phyloP scores from a whole-genome alignment of 2,329 filamentous ascomycete genomes.

The Hypoxylon sp. region DNA sequence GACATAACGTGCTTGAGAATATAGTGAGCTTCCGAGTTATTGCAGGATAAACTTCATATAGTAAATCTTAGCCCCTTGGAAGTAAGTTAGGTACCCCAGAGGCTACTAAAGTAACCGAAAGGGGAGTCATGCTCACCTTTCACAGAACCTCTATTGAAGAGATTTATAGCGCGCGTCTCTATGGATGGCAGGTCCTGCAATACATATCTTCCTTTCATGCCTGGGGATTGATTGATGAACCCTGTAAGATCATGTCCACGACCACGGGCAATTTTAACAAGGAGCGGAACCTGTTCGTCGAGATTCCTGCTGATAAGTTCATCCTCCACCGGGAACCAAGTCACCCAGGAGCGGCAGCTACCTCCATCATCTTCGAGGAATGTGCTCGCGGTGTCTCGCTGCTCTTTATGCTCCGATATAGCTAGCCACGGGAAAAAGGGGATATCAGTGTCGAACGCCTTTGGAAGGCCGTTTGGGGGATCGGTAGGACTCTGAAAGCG shows the following conservation, averaged over 20 bases:
- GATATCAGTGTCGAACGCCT: neutral
- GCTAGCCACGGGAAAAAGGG: conserved; percentile 28
- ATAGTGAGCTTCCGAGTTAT: conserved; percentile 18
- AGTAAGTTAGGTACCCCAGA: neutral
- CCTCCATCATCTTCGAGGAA: conserved; percentile 37
- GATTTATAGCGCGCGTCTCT: conserved; percentile 23
- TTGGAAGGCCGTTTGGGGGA: neutral
- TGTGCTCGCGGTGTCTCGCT: conserved; percentile 33
- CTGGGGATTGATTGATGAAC: conserved; percentile 31
- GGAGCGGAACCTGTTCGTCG: conserved; percentile 20
- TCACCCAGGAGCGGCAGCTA: conserved; percentile 36
- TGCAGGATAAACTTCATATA: conserved; percentile 39
- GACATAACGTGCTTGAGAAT: conserved; percentile 31
- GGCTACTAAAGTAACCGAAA: neutral
- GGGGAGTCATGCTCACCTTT: conserved; percentile 2
- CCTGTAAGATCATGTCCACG: conserved; percentile 35
- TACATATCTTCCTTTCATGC: conserved; percentile 22
- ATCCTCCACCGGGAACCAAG: conserved; percentile 34
- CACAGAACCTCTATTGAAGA: conserved; percentile 29
- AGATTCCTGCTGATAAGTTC: conserved; percentile 24
- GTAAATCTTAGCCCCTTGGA: conserved; percentile 27
- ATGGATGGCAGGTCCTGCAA: conserved; percentile 38
- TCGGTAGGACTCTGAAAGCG: conserved; percentile 20
- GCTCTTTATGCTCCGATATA: conserved; percentile 31
- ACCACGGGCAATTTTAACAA: conserved; percentile 37